phyloP scores from a whole-genome alignment of 2,329 filamentous ascomycete genomes.

The Botrytis cinerea region DNA sequence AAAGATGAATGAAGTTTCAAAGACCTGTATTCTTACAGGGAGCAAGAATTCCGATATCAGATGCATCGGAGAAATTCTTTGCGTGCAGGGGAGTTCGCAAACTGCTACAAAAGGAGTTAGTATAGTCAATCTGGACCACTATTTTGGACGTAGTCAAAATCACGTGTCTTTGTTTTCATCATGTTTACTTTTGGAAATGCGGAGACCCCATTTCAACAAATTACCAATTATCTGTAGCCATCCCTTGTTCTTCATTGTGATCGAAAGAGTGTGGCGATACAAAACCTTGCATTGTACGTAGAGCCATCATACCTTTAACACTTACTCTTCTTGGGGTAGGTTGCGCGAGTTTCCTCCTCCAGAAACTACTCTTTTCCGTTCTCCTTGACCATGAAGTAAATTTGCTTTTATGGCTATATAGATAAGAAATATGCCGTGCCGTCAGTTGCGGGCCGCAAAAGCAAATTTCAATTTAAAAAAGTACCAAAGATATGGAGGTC shows the following conservation, averaged over 20 bases:
- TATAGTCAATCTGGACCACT: not conserved
- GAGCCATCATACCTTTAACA: not conserved
- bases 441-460: not conserved
- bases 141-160: not conserved
- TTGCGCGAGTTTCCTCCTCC: not conserved
- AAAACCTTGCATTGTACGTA: not conserved
- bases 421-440: not conserved
- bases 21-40: not conserved
- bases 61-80: not conserved
- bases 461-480: not conserved
- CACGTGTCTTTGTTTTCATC: constrained; percentile 1
- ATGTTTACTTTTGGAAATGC: constrained; percentile 16
- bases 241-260: not conserved
- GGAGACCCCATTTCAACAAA: not conserved
- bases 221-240: not conserved
- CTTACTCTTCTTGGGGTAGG: not conserved
- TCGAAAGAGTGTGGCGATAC: not conserved
- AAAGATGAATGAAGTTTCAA: not conserved
- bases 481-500: not conserved
- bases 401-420: not conserved
- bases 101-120: constrained; percentile 3
- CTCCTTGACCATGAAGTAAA: not conserved
- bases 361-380: not conserved
- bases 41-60: not conserved
- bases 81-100: not conserved